Base-by-base conservation (phyloP, 805 yeast species). In the Candida maris region DNA sequence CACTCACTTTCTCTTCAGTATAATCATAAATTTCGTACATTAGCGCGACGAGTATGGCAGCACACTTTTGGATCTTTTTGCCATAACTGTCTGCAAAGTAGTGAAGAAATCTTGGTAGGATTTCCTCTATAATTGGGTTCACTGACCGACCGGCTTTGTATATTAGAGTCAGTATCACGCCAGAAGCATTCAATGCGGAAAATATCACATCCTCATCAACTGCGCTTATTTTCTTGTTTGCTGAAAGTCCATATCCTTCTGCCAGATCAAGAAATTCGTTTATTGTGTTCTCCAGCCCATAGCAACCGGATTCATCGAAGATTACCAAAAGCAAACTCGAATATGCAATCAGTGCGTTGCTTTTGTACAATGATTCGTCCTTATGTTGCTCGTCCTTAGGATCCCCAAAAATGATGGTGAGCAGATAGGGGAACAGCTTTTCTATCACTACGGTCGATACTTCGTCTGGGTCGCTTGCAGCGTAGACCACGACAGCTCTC, bases 11-110 rank as follows among this genome's bases (percentile, higher is more conserved):
- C 2, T 58, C 65, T 3, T 59, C 67, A 8, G 8, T 12, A 10
- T 52, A 53, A 8, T 58, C 65, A n/a, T 64, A 73, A 10, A 70
- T 45, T 50, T 81, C 86, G 49, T 73, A 76, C 45, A 71, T 64
- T 25, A 80, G 58, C 1, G 78, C 86, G 32, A 76, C 59, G 10
- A 76, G 61, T 43, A 78, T 67, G 4, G 77, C 79, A 1, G 76
- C 73, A 0, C 84, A 75, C 34, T 72, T 70, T 17, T 73, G 61
- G 7, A 79, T 60, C n/a, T 70, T 76, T 15, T 66, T 53, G 25
- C 62, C 61, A 30, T 25, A 37, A 4, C 39, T 47, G 22, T 60
- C 70, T 30, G 64, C 71, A 14, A 75, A 51, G 25, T 71, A 59
- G 2, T 62, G 69, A 5, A 71, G 56, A 19, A 72, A 42, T 30